These are phyloP conservation scores for Eremothecium cymbalariae DNA, from an alignment of 1,139 yeast genomes.

Conservation along the genomic window DNA sequence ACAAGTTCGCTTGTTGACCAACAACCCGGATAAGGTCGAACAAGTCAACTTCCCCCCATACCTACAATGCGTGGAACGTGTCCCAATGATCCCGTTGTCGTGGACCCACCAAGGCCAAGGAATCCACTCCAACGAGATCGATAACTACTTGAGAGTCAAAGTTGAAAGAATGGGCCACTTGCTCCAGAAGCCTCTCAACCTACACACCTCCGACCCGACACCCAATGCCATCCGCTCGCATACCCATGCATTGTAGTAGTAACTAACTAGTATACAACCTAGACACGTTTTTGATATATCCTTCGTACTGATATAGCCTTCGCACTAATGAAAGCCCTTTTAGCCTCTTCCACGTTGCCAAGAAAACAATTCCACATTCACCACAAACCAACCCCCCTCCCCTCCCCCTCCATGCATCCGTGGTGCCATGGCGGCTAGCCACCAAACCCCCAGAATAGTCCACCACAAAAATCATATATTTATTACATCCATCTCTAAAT, in stretches of 20 bases:
- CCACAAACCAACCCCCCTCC: too few species aligned
- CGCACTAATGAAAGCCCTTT: too few species aligned
- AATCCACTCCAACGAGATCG: conserved; percentile 75
- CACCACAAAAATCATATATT: too few species aligned
- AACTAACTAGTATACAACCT: neutral
- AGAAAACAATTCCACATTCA: too few species aligned
- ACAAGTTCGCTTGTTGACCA: conserved; percentile 73
- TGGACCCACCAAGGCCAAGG: conserved; percentile 67
- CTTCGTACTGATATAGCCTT: too few species aligned
- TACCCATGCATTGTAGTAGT: conserved; percentile 5
- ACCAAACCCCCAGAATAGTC: too few species aligned
- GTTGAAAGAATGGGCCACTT: conserved; percentile 97
- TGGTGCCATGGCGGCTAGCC: too few species aligned
- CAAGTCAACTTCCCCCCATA: conserved; percentile 48
- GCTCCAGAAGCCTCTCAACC: conserved; percentile 49
- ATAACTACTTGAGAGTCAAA: conserved; percentile 86
- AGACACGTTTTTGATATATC: too few species aligned
- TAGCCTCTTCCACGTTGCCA: too few species aligned
- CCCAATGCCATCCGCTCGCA: conserved; percentile 2
- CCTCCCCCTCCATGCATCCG: too few species aligned
- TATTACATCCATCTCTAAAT: too few species aligned
- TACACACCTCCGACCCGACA: too few species aligned
- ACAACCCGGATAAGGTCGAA: conserved; percentile 90
- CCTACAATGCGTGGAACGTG: conserved; percentile 51
- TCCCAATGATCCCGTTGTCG: conserved; percentile 93